Evolutionary conservation across 305 asterid species (phyloP).

Genomic region (Fraxinus sp.): DNA sequence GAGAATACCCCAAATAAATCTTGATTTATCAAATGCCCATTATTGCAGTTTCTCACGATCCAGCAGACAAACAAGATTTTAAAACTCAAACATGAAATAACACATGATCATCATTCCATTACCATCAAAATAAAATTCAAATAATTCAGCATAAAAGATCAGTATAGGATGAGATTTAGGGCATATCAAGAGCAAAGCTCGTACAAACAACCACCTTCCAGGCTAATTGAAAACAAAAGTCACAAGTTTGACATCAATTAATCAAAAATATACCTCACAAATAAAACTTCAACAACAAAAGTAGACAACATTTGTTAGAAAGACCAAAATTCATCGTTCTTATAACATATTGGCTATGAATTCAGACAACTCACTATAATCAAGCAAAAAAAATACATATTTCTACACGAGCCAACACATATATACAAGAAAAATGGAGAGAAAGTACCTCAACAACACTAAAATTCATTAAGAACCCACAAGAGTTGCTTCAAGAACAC

Average conservation of each 20-base stretch:
- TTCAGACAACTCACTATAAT: neutral
- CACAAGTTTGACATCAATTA: neutral
- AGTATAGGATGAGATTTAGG: neutral
- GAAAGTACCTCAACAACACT: constrained; percentile 2
- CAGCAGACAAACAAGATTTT: neutral
- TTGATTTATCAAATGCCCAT: neutral
- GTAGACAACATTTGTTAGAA: neutral
- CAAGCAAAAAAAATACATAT: neutral
- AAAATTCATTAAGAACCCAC: neutral
- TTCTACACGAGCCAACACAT: neutral
- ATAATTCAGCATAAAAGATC: neutral
- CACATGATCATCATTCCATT: neutral
- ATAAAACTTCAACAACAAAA: neutral
- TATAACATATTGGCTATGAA: neutral
- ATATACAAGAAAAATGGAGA: neutral
- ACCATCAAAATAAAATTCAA: neutral
- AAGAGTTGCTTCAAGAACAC: neutral
- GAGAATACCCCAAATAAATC: neutral
- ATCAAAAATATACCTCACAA: neutral
- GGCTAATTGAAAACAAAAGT: neutral
- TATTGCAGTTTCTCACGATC: neutral
- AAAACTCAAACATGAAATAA: neutral
- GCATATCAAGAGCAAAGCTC: neutral
- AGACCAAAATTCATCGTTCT: neutral
- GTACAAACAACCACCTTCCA: neutral